These are phyloP conservation scores for Candida tallmaniae DNA, from an alignment of 805 yeast genomes.

Conservation along the genomic window DNA sequence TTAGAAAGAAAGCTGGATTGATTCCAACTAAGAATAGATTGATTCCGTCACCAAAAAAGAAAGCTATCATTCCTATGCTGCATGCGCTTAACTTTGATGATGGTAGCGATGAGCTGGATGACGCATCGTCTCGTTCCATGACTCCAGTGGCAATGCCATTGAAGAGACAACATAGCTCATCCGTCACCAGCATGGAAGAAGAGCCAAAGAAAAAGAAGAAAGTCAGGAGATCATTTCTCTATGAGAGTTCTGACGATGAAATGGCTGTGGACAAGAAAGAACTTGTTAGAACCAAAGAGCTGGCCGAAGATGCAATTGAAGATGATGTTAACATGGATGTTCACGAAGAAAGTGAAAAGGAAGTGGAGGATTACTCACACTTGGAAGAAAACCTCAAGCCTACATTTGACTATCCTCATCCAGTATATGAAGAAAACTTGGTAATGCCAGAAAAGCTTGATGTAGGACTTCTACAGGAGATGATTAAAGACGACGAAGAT, in stretches of 20 bases:
- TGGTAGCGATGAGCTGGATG: constrained; percentile 33
- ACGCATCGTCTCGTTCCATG: constrained; percentile 30
- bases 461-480: constrained; percentile 45
- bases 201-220: constrained; percentile 17
- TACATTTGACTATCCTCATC: constrained; percentile 43
- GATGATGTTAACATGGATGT: constrained; percentile 8
- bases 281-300: constrained; percentile 5
- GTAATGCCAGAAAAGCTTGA: constrained; percentile 25
- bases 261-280: constrained; percentile 15
- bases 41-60: constrained; percentile 13
- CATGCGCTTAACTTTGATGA: constrained; percentile 47
- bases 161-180: constrained; percentile 27
- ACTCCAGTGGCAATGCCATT: constrained; percentile 26
- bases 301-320: constrained; percentile 2
- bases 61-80: constrained; percentile 45
- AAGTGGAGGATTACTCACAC: constrained; percentile 22
- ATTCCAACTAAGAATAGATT: constrained; percentile 16
- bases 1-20: constrained; percentile 28
- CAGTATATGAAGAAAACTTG: constrained; percentile 48
- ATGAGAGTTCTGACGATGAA: constrained; percentile 31
- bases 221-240: constrained; percentile 19
- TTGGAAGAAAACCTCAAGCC: constrained; percentile 46
- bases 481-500: constrained; percentile 76
- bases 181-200: constrained; percentile 22
- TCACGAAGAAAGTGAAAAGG: constrained; percentile 19